Conservation (phyloP, 768 basidiomycete genomes). For the Pseudohyphozyma bogoriensis region DNA sequence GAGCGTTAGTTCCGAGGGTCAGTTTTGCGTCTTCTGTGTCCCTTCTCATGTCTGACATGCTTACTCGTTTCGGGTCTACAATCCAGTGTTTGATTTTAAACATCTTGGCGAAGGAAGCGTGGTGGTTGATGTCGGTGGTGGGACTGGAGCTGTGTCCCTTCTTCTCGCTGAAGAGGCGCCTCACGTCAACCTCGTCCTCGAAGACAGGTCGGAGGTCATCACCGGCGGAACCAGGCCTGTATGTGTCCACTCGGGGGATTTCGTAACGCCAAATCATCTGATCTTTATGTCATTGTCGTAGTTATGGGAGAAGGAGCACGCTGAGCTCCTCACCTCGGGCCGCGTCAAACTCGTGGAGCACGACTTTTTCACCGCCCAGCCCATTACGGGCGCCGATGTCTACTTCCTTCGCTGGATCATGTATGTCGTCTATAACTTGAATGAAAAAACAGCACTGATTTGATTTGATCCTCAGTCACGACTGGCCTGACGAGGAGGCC, state of each 20-base stretch:
- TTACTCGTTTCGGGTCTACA: background rate
- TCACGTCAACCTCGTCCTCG: conserved; percentile 35
- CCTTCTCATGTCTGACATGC: too few relatives aligned
- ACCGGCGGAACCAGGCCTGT: conserved; percentile 28
- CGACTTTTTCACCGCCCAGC: conserved; percentile 64
- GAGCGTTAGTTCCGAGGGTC: too few relatives aligned
- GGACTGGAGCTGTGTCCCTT: conserved; percentile 30
- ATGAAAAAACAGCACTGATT: too few relatives aligned
- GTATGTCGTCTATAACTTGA: background rate
- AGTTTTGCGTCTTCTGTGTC: too few relatives aligned
- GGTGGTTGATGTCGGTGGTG: conserved; percentile 40
- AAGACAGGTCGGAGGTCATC: conserved; percentile 36
- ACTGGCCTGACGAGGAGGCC: conserved; percentile 61
- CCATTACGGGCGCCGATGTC: conserved; percentile 46
- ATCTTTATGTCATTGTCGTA: background rate
- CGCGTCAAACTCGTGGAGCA: conserved; percentile 43
- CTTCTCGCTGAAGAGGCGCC: conserved; percentile 30
- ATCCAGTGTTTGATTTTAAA: conserved; percentile 47
- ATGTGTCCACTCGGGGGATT: too few relatives aligned
- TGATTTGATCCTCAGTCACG: conserved; percentile 41
- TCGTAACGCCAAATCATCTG: background rate
- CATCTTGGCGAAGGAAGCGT: conserved; percentile 35
- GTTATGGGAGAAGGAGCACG: conserved; percentile 5
- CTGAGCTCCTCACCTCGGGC: background rate
- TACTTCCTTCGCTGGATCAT: conserved; percentile 62